A percentile compares a stretch with the other conserved stretches of the same genome.
phyloP scores from a whole-genome alignment of 352 stramenopile genomes.

The Phytophthora pisi region DNA sequence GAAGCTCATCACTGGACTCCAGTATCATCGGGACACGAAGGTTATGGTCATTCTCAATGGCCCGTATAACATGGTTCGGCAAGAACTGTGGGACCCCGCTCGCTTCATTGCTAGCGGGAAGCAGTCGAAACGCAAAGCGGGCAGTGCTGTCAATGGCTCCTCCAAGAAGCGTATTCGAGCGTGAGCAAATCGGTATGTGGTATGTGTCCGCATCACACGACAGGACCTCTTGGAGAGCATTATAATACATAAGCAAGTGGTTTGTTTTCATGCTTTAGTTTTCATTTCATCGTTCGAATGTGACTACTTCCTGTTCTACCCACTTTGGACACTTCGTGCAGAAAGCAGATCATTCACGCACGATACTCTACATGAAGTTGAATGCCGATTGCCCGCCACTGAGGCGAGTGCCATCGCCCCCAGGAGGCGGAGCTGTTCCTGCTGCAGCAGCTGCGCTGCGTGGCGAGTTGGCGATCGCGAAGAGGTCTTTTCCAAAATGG shows the following conservation, averaged over 20 bases:
- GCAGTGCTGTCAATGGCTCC: constrained; percentile 6
- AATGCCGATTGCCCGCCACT: constrained; percentile 77
- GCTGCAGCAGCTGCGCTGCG: constrained; percentile 35
- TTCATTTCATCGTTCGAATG: constrained; percentile 29
- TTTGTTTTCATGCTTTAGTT: constrained; percentile 18
- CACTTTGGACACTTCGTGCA: constrained; percentile 8
- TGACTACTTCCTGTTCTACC: constrained; percentile 7
- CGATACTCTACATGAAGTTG: constrained; percentile 87
- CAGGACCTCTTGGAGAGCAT: constrained; percentile 5
- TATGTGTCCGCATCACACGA: constrained; percentile 12
- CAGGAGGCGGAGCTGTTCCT: constrained; percentile 17
- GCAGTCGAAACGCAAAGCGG: constrained; percentile 39
- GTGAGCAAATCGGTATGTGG: constrained; percentile 11
- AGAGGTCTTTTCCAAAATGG: constrained; percentile 86
- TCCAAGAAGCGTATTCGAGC: constrained; percentile 41
- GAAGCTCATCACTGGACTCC: constrained; percentile 86
- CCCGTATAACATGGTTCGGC: constrained; percentile 79
- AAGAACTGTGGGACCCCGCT: constrained; percentile 74
- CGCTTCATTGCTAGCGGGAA: constrained; percentile 54
- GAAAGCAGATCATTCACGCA: constrained; percentile 12
- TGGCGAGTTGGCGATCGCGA: constrained; percentile 85
- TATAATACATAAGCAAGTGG: constrained; percentile 16
- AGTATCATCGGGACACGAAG: constrained; percentile 88
- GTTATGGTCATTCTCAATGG: constrained; percentile 90
- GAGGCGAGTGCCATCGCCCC: constrained; percentile 20